These are phyloP conservation scores for Tetracladium marchalianum DNA, from an alignment of 495 filamentous ascomycete genomes.

Conservation along the genomic window DNA sequence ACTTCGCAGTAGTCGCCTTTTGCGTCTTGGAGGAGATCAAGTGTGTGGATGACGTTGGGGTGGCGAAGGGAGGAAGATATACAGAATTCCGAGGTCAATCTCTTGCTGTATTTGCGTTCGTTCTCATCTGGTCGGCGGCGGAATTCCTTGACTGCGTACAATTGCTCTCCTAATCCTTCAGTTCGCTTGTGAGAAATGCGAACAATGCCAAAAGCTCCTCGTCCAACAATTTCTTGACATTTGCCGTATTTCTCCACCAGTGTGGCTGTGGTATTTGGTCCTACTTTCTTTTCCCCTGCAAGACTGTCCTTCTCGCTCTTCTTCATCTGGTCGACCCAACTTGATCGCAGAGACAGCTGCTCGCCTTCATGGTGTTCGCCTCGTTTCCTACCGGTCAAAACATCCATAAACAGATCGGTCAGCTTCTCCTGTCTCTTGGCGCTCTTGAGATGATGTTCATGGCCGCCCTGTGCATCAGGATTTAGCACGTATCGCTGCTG, in stretches of 20 bases:
- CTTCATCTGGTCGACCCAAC: conserved; percentile 90
- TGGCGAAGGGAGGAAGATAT: conserved; percentile 95
- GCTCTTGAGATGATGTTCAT: conserved; percentile 80
- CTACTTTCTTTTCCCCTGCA: conserved; percentile 65
- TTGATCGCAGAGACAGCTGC: conserved; percentile 83
- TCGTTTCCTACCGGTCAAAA: conserved; percentile 62
- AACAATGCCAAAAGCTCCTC: conserved; percentile 94
- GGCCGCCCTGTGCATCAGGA: conserved; percentile 43
- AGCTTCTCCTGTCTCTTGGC: conserved; percentile 90
- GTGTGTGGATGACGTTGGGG: conserved; percentile 96
- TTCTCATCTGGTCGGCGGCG: conserved; percentile 88
- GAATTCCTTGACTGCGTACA: conserved; percentile 98
- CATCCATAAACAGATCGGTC: conserved; percentile 77
- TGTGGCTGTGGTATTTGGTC: conserved; percentile 66
- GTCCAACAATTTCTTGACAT: conserved; percentile 96
- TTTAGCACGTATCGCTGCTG: conserved; percentile 32
- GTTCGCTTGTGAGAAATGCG: conserved; percentile 96
- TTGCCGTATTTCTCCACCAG: conserved; percentile 97
- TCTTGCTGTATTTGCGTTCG: conserved; percentile 94
- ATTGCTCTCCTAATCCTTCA: conserved; percentile 71
- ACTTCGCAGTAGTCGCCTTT: conserved; percentile 99
- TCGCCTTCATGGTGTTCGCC: conserved; percentile 63
- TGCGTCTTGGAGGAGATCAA: conserved; percentile 88
- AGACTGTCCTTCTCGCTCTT: conserved; percentile 62
- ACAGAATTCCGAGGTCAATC: conserved; percentile 97